Base-by-base conservation (phyloP, 495 filamentous ascomycete species). In the Penicillium alfredii region DNA sequence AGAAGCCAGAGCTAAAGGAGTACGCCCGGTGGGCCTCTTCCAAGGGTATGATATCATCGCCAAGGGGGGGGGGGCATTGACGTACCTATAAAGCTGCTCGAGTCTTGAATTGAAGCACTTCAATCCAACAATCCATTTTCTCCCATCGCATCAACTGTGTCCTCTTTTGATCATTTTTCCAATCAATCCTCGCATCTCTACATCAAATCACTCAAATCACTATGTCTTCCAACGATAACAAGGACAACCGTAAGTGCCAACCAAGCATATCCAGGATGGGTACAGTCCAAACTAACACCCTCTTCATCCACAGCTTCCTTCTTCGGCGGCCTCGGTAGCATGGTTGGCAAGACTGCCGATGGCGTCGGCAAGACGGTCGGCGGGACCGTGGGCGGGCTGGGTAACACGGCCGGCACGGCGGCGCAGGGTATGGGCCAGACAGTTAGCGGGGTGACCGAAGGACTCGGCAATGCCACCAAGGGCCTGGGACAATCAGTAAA, bases 361-460 rank as follows among this genome's bases (percentile, higher is more conserved):
- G 52, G 49, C 12, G 34, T 52, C 7, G 44, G 45, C 1, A 31
- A 25, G n/a, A 56, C 52, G 12, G 30, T 48, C 5, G 52, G 52
- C 8, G 38, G 45, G 9, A 35, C 42, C 2, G 26, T 56, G 7
- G 37, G 44, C 17, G 49, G 49, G 8, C 26, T 53, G 12, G 48
- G 48, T 5, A 42, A 44, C 13, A 48, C 49, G 9, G 35, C 44
- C 13, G 48, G 49, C 12, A 34, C 40, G 15, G 45, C 38, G 8
- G 38, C 41, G 10, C 17, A 38, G 18, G 51, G 51, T 2, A 28
- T 48, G 4, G 51, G 51, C n/a, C 39, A 55, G 13, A 55, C 51
- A 5, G 48, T 51, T 3, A 38, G 39, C 9, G 47, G 44, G n/a
- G 47, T 41, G 6, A 35, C 19, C 12, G 27, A 55, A 24, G 51